Evolutionary conservation across 176 grass and related monocot genomes (phyloP).

Genomic region (Hsuehochloa calcarea): DNA sequence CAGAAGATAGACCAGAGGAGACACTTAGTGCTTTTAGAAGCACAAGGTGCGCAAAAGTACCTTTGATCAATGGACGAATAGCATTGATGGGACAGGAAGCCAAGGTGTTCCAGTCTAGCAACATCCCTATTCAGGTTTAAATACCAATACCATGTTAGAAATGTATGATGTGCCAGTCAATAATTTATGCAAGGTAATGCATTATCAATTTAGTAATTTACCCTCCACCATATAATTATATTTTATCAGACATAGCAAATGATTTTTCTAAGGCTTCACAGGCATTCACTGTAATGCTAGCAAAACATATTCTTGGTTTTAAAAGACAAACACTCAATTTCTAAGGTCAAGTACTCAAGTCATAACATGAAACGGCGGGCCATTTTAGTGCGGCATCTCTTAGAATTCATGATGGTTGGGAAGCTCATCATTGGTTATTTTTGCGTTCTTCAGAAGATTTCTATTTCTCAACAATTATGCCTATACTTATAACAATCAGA

Average conservation of each 20-base stretch:
- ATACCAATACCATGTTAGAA: background rate
- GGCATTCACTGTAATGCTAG: background rate
- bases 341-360: background rate
- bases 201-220: background rate
- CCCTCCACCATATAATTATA: background rate
- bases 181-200: background rate
- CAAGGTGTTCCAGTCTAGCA: constrained; percentile 17
- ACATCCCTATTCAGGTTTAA: constrained; percentile 12
- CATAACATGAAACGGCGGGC: background rate
- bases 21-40: constrained; percentile 10
- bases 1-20: background rate
- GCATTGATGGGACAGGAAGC: background rate
- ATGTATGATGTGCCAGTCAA: background rate
- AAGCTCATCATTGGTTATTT: background rate
- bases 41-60: constrained; percentile 13
- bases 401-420: background rate
- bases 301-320: background rate
- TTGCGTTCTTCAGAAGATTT: background rate
- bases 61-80: constrained; percentile 32
- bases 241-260: background rate
- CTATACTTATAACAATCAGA: background rate
- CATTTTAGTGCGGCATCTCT: background rate
- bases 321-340: background rate
- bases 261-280: background rate
- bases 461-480: background rate